phyloP scores from a whole-genome alignment of 495 filamentous ascomycete genomes.

The Hypoxylon subgilvum region DNA sequence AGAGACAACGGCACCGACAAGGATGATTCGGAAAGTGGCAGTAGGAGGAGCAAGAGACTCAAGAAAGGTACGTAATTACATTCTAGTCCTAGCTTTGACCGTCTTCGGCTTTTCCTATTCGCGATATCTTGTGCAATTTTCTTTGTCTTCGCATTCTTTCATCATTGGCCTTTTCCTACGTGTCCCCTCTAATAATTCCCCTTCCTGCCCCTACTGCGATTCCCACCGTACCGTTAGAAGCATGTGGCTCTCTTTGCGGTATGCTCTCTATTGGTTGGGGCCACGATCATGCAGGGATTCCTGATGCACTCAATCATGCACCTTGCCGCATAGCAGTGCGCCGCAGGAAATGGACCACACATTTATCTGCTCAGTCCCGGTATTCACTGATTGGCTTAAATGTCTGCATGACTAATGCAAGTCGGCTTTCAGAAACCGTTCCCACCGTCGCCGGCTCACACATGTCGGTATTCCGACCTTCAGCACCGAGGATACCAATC shows the following conservation, averaged over 20 bases:
- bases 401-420: conserved; percentile 44
- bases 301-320: conserved; percentile 19
- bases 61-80: conserved; percentile 79
- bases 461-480: conserved; percentile 90
- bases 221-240: neutral
- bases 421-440: conserved; percentile 67
- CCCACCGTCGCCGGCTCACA: conserved; percentile 94
- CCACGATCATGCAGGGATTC: conserved; percentile 13
- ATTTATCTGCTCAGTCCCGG: neutral
- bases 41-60: conserved; percentile 87
- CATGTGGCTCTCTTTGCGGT: neutral
- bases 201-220: neutral
- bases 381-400: conserved; percentile 33
- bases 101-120: conserved; percentile 1
- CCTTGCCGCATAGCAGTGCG: conserved; percentile 14
- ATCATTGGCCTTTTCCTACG: neutral
- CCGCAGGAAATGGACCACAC: conserved; percentile 11
- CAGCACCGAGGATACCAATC: conserved; percentile 65
- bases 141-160: neutral
- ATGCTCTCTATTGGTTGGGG: conserved; percentile 11
- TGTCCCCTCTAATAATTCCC: neutral
- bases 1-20: conserved; percentile 66
- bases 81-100: neutral
- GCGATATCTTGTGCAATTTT: neutral
- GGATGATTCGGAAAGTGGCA: conserved; percentile 72